A percentile compares a stretch with the other conserved stretches of the same genome.
Evolutionary conservation across 257 asterid species (phyloP).

Genomic region (Solanum acaule): DNA sequence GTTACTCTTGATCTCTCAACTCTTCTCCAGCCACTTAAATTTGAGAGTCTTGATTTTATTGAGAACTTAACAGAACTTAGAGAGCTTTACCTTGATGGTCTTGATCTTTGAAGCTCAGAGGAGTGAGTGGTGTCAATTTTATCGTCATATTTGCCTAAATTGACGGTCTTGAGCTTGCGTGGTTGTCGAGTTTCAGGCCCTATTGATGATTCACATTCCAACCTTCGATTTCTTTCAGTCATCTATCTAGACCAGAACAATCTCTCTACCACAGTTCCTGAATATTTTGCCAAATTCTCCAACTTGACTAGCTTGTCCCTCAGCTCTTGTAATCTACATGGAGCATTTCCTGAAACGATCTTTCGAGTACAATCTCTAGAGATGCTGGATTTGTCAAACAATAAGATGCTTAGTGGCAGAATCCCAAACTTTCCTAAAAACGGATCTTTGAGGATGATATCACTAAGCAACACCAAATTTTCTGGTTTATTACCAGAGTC

Average conservation of each 20-base stretch:
- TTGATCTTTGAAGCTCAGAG: constrained; percentile 10
- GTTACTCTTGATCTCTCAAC: too few relatives aligned
- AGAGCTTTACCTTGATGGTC: constrained; percentile 14
- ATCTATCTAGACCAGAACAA: not conserved
- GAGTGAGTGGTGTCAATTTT: constrained; percentile 17
- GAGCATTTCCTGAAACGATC: not conserved
- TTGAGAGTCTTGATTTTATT: too few relatives aligned
- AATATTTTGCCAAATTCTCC: not conserved
- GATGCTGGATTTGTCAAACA: not conserved
- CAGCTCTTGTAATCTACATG: not conserved
- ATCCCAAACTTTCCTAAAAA: not conserved
- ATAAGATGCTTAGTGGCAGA: not conserved
- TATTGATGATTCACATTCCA: not conserved
- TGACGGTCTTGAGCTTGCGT: constrained; percentile 20
- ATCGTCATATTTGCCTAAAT: constrained; percentile 30
- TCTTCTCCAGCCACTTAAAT: too few relatives aligned
- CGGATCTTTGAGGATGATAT: constrained; percentile 6
- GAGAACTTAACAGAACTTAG: not conserved
- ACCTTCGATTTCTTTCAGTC: not conserved
- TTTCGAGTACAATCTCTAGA: not conserved
- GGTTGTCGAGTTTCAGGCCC: constrained; percentile 23
- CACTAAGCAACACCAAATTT: not conserved
- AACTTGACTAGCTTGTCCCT: constrained; percentile 4
- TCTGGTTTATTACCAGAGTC: too few relatives aligned
- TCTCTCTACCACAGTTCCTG: not conserved